Evolutionary conservation across 2,329 filamentous ascomycete genomes (phyloP).

Genomic region (Domatiomyces globalis): DNA sequence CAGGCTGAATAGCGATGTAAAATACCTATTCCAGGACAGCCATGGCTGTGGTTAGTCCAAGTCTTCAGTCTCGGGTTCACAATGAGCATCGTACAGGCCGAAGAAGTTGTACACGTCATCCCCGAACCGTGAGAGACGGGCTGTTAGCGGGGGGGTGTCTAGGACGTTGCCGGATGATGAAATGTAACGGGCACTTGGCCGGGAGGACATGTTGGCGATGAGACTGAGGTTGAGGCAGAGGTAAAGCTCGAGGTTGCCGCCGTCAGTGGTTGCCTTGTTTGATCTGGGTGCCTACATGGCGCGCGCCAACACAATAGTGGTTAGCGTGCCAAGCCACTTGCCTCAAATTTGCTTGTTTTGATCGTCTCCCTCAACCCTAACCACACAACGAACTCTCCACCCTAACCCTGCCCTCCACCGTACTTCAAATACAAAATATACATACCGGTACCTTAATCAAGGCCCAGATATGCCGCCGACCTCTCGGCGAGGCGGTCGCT

Average conservation of each 20-base stretch:
- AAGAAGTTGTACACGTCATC: slow-evolving; percentile 33
- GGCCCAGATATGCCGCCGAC: neutral
- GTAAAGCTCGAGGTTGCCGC: too few relatives aligned
- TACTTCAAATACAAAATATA: neutral
- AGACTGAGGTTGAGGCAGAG: too few relatives aligned
- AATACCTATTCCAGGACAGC: neutral
- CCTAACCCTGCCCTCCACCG: neutral
- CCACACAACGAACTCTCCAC: neutral
- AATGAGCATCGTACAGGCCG: slow-evolving; percentile 27
- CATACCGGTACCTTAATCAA: neutral
- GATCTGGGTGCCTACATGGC: too few relatives aligned
- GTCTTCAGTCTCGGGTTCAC: neutral
- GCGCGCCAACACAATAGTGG: neutral
- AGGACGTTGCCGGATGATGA: slow-evolving; percentile 14
- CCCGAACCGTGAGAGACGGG: slow-evolving; percentile 29
- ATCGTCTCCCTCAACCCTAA: neutral
- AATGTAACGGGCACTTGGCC: slow-evolving; percentile 6
- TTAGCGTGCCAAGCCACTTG: neutral
- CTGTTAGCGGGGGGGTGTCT: slow-evolving; percentile 28
- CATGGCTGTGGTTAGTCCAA: neutral
- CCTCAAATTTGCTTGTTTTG: neutral
- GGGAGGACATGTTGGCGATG: neutral
- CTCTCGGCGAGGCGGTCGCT: slow-evolving; percentile 3
- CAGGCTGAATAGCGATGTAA: slow-evolving; percentile 35
- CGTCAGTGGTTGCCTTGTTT: neutral